Base-by-base conservation (phyloP, 176 grass and related monocot genomes). In the Stipa capillata region DNA sequence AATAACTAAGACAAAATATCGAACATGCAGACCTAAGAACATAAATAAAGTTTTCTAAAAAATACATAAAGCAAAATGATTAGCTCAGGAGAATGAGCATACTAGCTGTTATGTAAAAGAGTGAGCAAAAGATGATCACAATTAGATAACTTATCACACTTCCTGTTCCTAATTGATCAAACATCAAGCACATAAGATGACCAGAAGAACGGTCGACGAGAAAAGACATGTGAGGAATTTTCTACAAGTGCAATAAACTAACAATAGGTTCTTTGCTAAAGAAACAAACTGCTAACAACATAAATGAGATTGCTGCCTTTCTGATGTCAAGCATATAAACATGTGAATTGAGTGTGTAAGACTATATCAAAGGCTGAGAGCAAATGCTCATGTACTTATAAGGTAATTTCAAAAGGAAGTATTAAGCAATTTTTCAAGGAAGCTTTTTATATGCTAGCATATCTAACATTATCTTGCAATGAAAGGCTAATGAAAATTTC, bases 1-100 rank as follows among this genome's bases (percentile, higher is more conserved):
- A n/a, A n/a, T n/a, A n/a, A n/a, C n/a, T n/a, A n/a, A n/a, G n/a
- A 16, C 47, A 77, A 76, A 85, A 33, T 1, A 78, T 42, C 25
- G 36, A 78, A 27, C 21, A 67, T 84, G 32, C 7, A 62, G 40
- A 57, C 31, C 42, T 35, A 83, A 47, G 41, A 59, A 49, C 23
- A 37, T n/a, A n/a, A n/a, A n/a, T n/a, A n/a, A n/a, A n/a, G n/a
- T n/a, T n/a, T n/a, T n/a, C n/a, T n/a, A n/a, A n/a, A n/a, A n/a
- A n/a, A 31, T 0, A 39, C 25, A 74, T 70, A 48, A 72, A 68
- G 24, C 12, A 78, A 29, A 50, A 32, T 9, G 3, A 18, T 34
- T 2, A n/a, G 1, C n/a, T 47, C 0, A 20, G 27, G 31, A 52
- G 29, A 28, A 69, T 37, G 8, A 69, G 6, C 25, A 68, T 42